phyloP scores from a whole-genome alignment of 208 protist genomes.

The Trypanosoma conorhini region DNA sequence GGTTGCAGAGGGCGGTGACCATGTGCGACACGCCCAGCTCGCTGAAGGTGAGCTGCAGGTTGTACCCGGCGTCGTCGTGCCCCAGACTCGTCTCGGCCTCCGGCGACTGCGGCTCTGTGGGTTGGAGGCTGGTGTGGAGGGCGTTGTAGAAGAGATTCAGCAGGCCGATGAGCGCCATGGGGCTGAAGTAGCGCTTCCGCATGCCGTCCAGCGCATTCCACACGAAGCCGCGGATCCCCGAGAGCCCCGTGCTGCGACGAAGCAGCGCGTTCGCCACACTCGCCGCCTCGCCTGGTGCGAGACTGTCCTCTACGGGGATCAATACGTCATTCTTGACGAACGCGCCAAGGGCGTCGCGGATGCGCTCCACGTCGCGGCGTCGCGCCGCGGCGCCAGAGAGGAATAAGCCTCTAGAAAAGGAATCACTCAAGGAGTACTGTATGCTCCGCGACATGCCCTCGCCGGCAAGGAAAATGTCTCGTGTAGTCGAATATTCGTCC shows the following conservation, averaged over 20 bases:
- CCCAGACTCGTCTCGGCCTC: not conserved
- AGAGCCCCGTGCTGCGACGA: constrained; percentile 28
- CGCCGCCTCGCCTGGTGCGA: constrained; percentile 29
- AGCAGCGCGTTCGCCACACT: constrained; percentile 45
- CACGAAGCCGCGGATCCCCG: constrained; percentile 38
- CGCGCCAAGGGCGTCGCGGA: constrained; percentile 41
- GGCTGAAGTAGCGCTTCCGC: constrained; percentile 42
- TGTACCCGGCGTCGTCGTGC: constrained; percentile 30
- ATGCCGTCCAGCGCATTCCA: constrained; percentile 48
- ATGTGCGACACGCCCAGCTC: constrained; percentile 57
- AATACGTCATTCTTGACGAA: constrained; percentile 55
- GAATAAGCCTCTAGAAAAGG: constrained; percentile 28
- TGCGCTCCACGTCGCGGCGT: constrained; percentile 32
- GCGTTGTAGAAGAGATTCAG: constrained; percentile 72
- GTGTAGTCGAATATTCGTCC: not conserved
- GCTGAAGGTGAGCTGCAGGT: constrained; percentile 61
- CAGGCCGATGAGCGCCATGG: constrained; percentile 64
- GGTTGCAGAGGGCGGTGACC: constrained; percentile 46
- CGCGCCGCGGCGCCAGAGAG: constrained; percentile 34
- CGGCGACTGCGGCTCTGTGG: not conserved
- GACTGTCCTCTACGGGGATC: constrained; percentile 36
- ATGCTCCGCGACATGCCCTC: constrained; percentile 31
- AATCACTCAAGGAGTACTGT: constrained; percentile 5
- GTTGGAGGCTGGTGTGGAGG: constrained; percentile 39
- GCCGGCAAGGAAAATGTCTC: not conserved